Conservation (phyloP, 768 basidiomycete species). For the Lanmaoa rubissima region DNA sequence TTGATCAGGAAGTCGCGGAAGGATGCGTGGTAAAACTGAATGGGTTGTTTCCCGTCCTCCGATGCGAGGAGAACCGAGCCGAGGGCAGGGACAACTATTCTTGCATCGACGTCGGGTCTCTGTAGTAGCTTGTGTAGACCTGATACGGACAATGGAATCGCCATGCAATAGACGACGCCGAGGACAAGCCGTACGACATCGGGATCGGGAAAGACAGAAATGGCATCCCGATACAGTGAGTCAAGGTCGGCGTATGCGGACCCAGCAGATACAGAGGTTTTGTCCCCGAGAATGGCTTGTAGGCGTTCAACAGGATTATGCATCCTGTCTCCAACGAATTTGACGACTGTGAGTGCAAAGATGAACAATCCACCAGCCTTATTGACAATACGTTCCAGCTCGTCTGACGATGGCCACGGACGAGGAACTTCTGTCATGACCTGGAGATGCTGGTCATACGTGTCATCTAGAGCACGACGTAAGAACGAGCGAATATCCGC, state of each 20-base stretch:
- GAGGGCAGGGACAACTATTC: conserved; percentile 15
- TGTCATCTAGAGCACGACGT: conserved; percentile 15
- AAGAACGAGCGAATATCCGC: conserved; percentile 25
- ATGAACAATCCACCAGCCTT: conserved; percentile 29
- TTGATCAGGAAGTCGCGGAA: conserved; percentile 22
- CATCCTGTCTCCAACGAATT: conserved; percentile 21
- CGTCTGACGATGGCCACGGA: conserved; percentile 26
- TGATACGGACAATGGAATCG: conserved; percentile 9
- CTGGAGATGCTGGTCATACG: conserved; percentile 17
- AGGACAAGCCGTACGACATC: conserved; percentile 19
- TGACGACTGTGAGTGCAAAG: conserved; percentile 29
- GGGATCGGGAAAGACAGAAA: conserved; percentile 17
- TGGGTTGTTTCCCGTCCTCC: conserved; percentile 18
- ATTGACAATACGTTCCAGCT: conserved; percentile 18
- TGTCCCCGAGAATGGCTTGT: conserved; percentile 14
- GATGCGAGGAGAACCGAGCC: conserved; percentile 19
- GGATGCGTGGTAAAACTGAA: conserved; percentile 23
- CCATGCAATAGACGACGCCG: conserved; percentile 17
- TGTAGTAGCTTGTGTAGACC: conserved; percentile 15
- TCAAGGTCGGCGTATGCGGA: conserved; percentile 23
- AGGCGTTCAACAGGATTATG: conserved; percentile 15
- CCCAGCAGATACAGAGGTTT: neutral
- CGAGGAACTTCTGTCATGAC: conserved; percentile 19
- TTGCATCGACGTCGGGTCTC: conserved; percentile 14
- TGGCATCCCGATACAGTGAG: conserved; percentile 18